These are phyloP conservation scores for Phytophthora fragariaefolia DNA, from an alignment of 352 stramenopile genomes.

Conservation along the genomic window DNA sequence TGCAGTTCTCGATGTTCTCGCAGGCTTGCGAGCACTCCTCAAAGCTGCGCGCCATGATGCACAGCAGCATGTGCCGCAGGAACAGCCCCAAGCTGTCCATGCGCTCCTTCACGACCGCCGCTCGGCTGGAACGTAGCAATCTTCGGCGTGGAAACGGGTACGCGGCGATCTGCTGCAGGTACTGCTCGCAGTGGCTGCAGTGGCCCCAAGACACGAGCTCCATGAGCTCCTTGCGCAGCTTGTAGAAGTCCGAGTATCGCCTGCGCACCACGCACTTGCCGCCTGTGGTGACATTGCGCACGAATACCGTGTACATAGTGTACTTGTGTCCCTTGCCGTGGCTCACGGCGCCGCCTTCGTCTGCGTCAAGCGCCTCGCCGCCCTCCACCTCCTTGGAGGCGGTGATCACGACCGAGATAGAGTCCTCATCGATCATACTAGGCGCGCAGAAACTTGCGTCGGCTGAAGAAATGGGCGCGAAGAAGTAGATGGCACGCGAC, in stretches of 20 bases:
- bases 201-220: conserved; percentile 82
- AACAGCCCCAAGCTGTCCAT: conserved; percentile 87
- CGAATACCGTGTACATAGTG: conserved; percentile 88
- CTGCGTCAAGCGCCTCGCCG: conserved; percentile 21
- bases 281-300: conserved; percentile 75
- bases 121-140: conserved; percentile 72
- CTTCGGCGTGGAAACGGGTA: conserved; percentile 84
- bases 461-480: too few species aligned
- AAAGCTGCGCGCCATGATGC: conserved; percentile 74
- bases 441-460: conserved; percentile 1
- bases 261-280: conserved; percentile 80
- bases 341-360: conserved; percentile 14
- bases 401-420: conserved; percentile 70
- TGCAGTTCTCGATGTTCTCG: conserved; percentile 72
- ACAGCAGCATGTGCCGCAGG: conserved; percentile 76
- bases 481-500: too few species aligned
- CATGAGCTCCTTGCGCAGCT: conserved; percentile 85
- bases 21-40: conserved; percentile 70
- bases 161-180: conserved; percentile 68
- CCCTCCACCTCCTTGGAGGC: conserved; percentile 62
- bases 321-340: conserved; percentile 64
- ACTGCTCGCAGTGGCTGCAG: conserved; percentile 70
- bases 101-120: conserved; percentile 80
- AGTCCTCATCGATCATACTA: conserved; percentile 66
- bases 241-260: conserved; percentile 89